Evolutionary conservation across 2,329 filamentous ascomycete genomes (phyloP), one percentile per base, ranked within the genome.

Genomic region (Epichloe festucae): DNA sequence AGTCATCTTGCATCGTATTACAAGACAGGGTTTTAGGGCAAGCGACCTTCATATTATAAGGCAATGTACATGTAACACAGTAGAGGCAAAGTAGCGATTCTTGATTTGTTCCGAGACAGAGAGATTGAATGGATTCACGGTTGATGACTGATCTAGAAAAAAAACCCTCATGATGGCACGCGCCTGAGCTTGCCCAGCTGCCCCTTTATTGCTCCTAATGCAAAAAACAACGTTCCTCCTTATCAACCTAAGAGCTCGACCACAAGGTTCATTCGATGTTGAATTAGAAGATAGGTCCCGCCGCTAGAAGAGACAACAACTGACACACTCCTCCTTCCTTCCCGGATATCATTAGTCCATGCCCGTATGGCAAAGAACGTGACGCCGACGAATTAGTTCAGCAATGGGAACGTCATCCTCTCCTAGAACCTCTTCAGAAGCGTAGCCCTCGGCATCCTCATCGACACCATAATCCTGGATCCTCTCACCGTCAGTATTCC

Each of bases 401-500:
- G 78, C 81, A 41, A 91, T 67, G 0, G 86, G 87, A 14, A 91
- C 68, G 58, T 89, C 81, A 59, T 89, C 81, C 1, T 78, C 75
- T 15, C 78, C 74, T 7, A 67, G 64, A 4, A 62, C 60, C 3
- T 55, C 43, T 8, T 55, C 54, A 11, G 49, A 52, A 15, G 56
- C 56, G 11, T 52, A 52, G 27, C 61, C 61, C 52, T 89, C 84
- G 0, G 76, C 77, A 14, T 87, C 84, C 60, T 89, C 85, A 58
- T 91, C 87, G 0, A 93, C 86, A 2, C 87, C 87, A 61, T 83
- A 93, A 60, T 93, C 87, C 42, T 77, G 73, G 48, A 93, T 67
- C 36, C 80, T 73, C 61, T 91, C 85, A 1, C 87, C 87, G 49
- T 91, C 86, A 0, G 79, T 74, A 57, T 90, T 91, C 0, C 75